phyloP scores from a whole-genome alignment of 306 rosid species.

The Prunus persica region DNA sequence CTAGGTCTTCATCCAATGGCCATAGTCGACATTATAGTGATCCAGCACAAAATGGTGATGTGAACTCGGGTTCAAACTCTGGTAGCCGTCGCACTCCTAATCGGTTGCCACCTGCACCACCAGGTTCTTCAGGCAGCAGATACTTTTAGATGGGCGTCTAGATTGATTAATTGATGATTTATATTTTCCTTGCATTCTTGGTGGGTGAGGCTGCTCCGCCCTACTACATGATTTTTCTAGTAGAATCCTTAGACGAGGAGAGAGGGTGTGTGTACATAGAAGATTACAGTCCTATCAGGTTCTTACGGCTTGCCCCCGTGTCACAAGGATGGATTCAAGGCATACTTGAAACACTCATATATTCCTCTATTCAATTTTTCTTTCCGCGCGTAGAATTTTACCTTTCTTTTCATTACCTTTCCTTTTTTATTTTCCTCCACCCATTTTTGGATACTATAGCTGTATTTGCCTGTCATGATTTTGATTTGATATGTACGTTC shows the following conservation, averaged over 20 bases:
- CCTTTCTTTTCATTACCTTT: neutral
- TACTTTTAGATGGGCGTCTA: constrained; percentile 41
- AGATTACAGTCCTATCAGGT: constrained; percentile 45
- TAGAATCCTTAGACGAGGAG: constrained; percentile 45
- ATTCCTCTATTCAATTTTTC: constrained; percentile 35
- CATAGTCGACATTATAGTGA: constrained; percentile 71
- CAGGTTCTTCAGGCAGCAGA: constrained; percentile 72
- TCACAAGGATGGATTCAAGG: constrained; percentile 35
- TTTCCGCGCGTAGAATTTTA: constrained; percentile 11
- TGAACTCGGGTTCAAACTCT: constrained; percentile 61
- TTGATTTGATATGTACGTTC: constrained; percentile 26
- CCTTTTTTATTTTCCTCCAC: neutral
- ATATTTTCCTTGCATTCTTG: constrained; percentile 55
- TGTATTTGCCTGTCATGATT: constrained; percentile 36
- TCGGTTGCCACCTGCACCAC: constrained; percentile 84
- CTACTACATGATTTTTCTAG: constrained; percentile 41
- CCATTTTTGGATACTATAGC: constrained; percentile 49
- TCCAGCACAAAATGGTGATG: constrained; percentile 81
- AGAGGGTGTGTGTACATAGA: constrained; percentile 67
- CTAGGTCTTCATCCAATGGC: constrained; percentile 75
- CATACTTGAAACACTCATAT: constrained; percentile 34
- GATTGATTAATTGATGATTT: constrained; percentile 27
- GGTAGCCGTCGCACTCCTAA: constrained; percentile 86
- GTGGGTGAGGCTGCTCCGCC: constrained; percentile 41
- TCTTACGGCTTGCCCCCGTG: constrained; percentile 16